Evolutionary conservation across 1,139 yeast genomes (phyloP), one percentile per base, ranked within the genome.

Genomic region (Candida sanyaensis): DNA sequence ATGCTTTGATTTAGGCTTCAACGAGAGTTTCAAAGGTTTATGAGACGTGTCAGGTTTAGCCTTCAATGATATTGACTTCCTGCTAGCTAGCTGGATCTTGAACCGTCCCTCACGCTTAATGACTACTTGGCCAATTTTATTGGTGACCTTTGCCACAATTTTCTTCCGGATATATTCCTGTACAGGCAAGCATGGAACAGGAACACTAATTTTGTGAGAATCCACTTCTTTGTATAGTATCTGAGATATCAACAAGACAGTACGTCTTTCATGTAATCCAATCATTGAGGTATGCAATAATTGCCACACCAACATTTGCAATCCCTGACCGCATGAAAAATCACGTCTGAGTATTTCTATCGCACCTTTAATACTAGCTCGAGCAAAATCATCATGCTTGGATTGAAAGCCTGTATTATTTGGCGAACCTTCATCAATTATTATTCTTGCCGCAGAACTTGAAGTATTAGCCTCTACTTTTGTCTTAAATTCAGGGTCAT

Each of bases 191-290:
- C 72, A 69, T 3, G 97, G 97, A 13, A 84, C 69, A 1, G 84
- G 79, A 17, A 91, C 68, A 9, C 71, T 77, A 1, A 90, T 88
- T 21, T 79, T 61, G 42, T 84, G 78, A 3, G 82, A 73, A 55
- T 87, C 86, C 32, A 72, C 66, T n/a, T 90, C 81, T 38, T 79
- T 79, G 59, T 81, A 88, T 37, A 93, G 66, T 6, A 92, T 77
- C 45, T 82, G 81, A 49, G 88, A 74, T 2, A 88, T 62, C 50
- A 83, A 88, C 55, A 88, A 84, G 12, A 93, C 61, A 37, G 77
- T 68, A 51, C 93, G 75, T 53, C 86, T 81, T 42, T 83, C 85
- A 41, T 79, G 69, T 1, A 88, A 67, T 17, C 87, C 78, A 13
- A 86, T 53, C 29, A 81, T 63, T 0, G 89, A 83, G 8, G 81